Conservation (phyloP, 1,284 basidiomycete genomes). For the Puccinia triticina region DNA sequence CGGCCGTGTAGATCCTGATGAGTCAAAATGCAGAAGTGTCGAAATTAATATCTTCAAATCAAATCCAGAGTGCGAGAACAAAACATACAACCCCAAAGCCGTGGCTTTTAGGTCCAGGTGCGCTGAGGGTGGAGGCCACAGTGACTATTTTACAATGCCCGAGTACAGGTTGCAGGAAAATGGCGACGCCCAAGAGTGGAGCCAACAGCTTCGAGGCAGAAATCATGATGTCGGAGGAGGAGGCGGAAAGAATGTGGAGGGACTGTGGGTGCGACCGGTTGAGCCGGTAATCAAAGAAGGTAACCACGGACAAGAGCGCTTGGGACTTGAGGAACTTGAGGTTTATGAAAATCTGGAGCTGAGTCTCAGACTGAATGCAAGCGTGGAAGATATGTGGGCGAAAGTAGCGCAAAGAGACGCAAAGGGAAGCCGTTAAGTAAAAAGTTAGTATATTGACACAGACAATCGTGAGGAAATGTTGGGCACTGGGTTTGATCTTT, state of each 20-base stretch:
- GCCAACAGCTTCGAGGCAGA: neutral
- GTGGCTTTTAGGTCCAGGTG: slow-evolving; percentile 9
- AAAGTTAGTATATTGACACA: neutral
- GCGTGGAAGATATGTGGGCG: neutral
- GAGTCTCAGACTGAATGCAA: neutral
- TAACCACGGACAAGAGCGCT: neutral
- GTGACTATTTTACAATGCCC: slow-evolving; percentile 45
- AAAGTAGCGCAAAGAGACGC: neutral
- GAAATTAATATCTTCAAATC: neutral
- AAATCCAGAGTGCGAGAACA: neutral
- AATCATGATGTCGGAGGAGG: neutral
- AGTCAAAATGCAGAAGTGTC: neutral
- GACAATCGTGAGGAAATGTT: slow-evolving; percentile 2
- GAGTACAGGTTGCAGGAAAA: slow-evolving; percentile 11
- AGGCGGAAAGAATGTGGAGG: too few species aligned
- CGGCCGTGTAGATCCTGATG: slow-evolving; percentile 18
- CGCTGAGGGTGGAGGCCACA: slow-evolving; percentile 1
- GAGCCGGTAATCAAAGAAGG: neutral
- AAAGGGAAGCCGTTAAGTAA: neutral
- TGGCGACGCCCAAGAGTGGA: neutral
- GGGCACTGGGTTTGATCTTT: neutral
- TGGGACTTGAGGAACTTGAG: neutral
- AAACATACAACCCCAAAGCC: slow-evolving; percentile 35
- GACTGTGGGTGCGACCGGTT: neutral
- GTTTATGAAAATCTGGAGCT: neutral